Evolutionary conservation across 495 filamentous ascomycete species (phyloP), one percentile per base, ranked within the genome.

Genomic region (Aspergillus sclerotioniger): DNA sequence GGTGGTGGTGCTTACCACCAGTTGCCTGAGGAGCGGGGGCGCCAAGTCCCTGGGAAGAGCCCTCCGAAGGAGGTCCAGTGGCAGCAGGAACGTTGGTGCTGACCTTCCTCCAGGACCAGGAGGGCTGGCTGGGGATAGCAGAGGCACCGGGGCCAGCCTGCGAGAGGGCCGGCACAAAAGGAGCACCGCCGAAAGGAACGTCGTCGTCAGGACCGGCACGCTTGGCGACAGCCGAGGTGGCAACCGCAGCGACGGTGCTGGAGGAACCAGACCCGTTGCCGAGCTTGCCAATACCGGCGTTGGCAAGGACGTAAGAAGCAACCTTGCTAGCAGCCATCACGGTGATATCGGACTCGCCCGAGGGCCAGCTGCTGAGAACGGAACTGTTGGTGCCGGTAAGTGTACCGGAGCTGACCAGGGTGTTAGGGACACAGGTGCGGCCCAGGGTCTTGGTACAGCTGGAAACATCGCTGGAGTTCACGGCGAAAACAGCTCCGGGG

Each of bases 211-310:
- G 20, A 15, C 21, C 28, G 31, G 48, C 48, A 13, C 54, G 45
- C 46, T 39, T 57, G n/a, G 32, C 54, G 29, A 21, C 10, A 19
- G 31, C 31, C 0, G 62, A 56, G 1, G 58, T 53, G n/a, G 53
- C 35, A 3, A 45, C 45, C 15, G 57, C 49, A 9, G 51, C 55
- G 15, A 43, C 41, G 0, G 57, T 28, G 33, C 28, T 43, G 21
- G 54, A 51, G 13, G 54, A 28, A 21, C 33, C 33, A 29, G 51
- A 39, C 54, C 52, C 52, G 20, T 47, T 29, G 45, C 58, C 60
- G 37, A 71, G 52, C 60, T 72, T 72, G 8, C 69, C 67, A 10
- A 70, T 44, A 57, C 69, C 69, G 7, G 69, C 69, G 29, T 70
- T 66, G 12, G 60, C 54, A 15, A 64, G 54, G 49, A 72, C 69